Evolutionary conservation across 2,329 filamentous ascomycete species (phyloP), one percentile per base, ranked within the genome.

Genomic region (Alternaria rosae): DNA sequence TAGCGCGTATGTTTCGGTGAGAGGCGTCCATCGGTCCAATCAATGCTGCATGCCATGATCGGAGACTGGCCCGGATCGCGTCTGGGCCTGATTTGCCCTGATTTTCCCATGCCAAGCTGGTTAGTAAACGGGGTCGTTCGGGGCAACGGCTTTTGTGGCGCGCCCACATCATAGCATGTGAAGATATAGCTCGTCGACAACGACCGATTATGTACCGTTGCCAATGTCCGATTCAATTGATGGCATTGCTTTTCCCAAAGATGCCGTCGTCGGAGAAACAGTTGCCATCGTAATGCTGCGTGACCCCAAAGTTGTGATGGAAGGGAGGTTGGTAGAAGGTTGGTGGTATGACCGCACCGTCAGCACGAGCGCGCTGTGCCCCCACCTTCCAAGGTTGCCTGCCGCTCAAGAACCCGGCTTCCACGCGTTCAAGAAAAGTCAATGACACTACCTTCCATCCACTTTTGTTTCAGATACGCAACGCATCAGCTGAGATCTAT

Each of bases 21-120:
- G 61, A 70, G 32, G 56, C 55, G 54, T 62, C 6, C 28, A 38
- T 38, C 30, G 28, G 13, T 35, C 64, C 67, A 71, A 70, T 72
- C 50, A 54, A 5, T 6, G 6, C 1, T 6, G 8, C 3, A 11
- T 25, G 3, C 12, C n/a, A 28, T 32, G 20, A 30, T 44, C 38
- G 48, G 12, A 44, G 10, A 20, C 28, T 15, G 20, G 15, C 13
- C 26, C 23, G 47, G n/a, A 44, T n/a, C 48, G 58, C 47, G 28
- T 45, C 47, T 61, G 51, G 44, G 28, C 55, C 35, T 26, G 20
- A 28, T 47, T 45, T 38, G 35, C 35, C 15, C 35, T 38, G 35
- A 38, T 38, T 38, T 38, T 8, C 41, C 1, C 35, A 17, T 21
- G 45, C 58, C 28, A 47, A 52, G 43, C 12, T 21, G 35, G 42